Conservation (phyloP, 2,329 filamentous ascomycete genomes). For the Byssoonygena ceratinophila region DNA sequence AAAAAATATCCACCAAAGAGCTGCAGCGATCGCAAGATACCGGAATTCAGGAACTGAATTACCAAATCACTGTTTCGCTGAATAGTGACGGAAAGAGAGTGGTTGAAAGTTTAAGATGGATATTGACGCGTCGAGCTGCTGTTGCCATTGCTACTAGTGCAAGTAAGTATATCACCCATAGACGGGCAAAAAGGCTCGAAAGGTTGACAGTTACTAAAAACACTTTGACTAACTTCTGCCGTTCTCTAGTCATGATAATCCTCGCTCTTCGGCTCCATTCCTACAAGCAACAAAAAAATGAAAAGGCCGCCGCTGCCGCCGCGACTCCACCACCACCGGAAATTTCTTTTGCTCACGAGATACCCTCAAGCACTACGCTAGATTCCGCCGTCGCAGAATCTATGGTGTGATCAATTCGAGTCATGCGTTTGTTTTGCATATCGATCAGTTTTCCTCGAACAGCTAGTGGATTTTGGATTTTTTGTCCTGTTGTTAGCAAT, state of each 20-base stretch:
- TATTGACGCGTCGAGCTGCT: constrained; percentile 57
- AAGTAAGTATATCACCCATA: constrained; percentile 26
- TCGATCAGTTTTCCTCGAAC: background rate
- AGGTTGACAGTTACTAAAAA: background rate
- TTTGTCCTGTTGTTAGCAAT: background rate
- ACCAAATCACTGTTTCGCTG: constrained; percentile 84
- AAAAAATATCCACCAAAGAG: constrained; percentile 81
- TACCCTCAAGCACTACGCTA: background rate
- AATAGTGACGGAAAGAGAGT: constrained; percentile 86
- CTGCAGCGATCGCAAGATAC: constrained; percentile 79
- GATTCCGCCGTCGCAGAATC: constrained; percentile 12
- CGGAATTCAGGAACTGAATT: constrained; percentile 86
- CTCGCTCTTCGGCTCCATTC: constrained; percentile 39
- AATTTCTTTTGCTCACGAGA: background rate
- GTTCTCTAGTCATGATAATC: constrained; percentile 38
- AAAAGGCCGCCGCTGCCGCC: constrained; percentile 23
- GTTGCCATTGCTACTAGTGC: constrained; percentile 47
- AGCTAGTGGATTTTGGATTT: too few relatives aligned
- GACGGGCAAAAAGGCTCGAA: background rate
- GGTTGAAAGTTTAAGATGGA: constrained; percentile 84
- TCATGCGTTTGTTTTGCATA: background rate
- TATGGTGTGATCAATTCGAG: constrained; percentile 9
- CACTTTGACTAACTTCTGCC: background rate
- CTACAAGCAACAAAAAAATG: constrained; percentile 29
- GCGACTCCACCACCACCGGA: background rate